Base-by-base conservation (phyloP, 1,284 basidiomycete genomes). In the Golubevia sp. region DNA sequence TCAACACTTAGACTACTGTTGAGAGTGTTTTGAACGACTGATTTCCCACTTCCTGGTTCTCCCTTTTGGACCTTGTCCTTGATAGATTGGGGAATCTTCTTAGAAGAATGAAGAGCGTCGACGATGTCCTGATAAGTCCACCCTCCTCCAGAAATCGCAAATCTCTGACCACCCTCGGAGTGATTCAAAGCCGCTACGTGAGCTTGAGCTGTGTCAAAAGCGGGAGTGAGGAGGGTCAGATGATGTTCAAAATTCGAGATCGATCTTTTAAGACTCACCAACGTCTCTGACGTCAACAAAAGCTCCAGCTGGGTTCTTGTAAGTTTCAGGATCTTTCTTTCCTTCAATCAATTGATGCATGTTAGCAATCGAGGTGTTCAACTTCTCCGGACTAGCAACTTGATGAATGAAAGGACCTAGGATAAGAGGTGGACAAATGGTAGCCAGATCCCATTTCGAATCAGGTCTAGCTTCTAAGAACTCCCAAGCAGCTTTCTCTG, bases 401-500 rank as follows among this genome's bases (percentile, higher is more conserved):
- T 44, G 38, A 44, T 44, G 38, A 44, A 44, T 44, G 38, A 44
- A 44, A 44, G 89, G 86, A 5, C 30, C 30, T 5, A 34, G 4
- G 30, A 34, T 34, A 34, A 34, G 30, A 49, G 85, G 84, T 11
- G 90, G 90, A 76, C 87, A 87, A 65, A 91, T 84, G 0, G 86
- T 85, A 8, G 86, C 86, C 25, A 90, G 77, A 65, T 90, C 89
- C 86, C 88, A 91, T 34, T 34, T 34, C 5, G 30, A 34, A 34
- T 34, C 30, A 34, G 30, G 30, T 34, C 30, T 34, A 34, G 30
- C 30, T 50, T 49, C 56, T 38, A 23, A 3, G 61, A 76, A 73
- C 18, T 73, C 61, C 85, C 85, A 86, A 1, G 85, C 80, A 0
- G 84, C 84, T 58, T 83, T 76, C 76, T 93, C 91, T 1, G 91